phyloP scores from a whole-genome alignment of 2,329 filamentous ascomycete species.

The Aspergillus floridensis region DNA sequence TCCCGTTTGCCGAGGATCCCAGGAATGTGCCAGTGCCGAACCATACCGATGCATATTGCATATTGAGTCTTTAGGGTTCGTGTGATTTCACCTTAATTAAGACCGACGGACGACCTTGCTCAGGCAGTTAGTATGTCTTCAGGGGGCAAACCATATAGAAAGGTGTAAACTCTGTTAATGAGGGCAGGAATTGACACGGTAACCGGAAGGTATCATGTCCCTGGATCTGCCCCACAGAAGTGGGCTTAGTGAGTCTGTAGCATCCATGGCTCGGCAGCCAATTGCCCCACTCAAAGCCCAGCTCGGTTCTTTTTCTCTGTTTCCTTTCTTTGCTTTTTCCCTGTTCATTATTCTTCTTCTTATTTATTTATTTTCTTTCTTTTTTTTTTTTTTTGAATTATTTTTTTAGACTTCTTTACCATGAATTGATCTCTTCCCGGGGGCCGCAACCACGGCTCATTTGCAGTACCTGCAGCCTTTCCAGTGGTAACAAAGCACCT shows the following conservation, averaged over 20 bases:
- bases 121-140: neutral
- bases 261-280: constrained; percentile 3
- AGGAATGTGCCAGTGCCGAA: too few relatives aligned
- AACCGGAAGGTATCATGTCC: constrained; percentile 6
- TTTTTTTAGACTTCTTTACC: too few relatives aligned
- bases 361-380: too few relatives aligned
- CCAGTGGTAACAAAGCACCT: neutral
- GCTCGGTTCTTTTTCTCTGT: neutral
- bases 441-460: neutral
- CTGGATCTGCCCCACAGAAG: constrained; percentile 10
- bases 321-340: neutral
- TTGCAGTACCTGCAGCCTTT: neutral
- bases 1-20: too few relatives aligned
- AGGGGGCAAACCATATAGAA: neutral
- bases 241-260: constrained; percentile 1
- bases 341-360: neutral
- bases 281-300: neutral
- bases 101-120: neutral
- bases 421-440: neutral
- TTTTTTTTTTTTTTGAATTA: too few relatives aligned
- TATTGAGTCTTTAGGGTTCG: neutral
- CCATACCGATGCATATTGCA: neutral
- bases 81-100: neutral
- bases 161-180: neutral
- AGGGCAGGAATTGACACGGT: neutral